phyloP scores from a whole-genome alignment of 495 filamentous ascomycete genomes.

The Aspergillus asperescens region DNA sequence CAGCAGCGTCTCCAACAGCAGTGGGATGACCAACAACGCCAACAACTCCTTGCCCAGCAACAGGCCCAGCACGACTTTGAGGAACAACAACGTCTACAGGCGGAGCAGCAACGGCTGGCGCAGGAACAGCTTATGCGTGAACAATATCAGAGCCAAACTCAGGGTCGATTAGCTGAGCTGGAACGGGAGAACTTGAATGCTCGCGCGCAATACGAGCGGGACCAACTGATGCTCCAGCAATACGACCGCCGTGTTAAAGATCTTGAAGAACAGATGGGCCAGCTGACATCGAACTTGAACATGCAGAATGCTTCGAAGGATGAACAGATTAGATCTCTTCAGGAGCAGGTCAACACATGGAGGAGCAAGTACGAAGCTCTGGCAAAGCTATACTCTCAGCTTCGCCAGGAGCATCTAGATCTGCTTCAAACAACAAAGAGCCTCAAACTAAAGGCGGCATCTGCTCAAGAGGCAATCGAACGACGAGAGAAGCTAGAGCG shows the following conservation, averaged over 20 bases:
- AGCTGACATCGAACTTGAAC: conserved; percentile 75
- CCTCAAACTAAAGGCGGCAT: conserved; percentile 91
- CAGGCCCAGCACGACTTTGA: conserved; percentile 90
- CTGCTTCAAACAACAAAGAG: conserved; percentile 91
- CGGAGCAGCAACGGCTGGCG: conserved; percentile 83
- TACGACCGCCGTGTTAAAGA: conserved; percentile 93
- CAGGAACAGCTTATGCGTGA: conserved; percentile 85
- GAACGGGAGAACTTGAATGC: conserved; percentile 94
- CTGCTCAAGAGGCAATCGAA: conserved; percentile 95
- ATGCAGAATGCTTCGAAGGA: conserved; percentile 86
- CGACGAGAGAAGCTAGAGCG: conserved; percentile 89
- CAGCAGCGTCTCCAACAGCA: conserved; percentile 82
- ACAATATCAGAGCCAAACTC: conserved; percentile 84
- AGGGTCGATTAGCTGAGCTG: conserved; percentile 87
- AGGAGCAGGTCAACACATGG: conserved; percentile 96
- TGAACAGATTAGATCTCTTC: conserved; percentile 85
- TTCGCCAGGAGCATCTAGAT: conserved; percentile 92
- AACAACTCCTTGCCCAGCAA: conserved; percentile 73
- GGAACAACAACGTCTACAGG: conserved; percentile 82
- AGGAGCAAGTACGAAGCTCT: conserved; percentile 92
- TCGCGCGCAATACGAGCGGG: conserved; percentile 89
- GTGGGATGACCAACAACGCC: conserved; percentile 65
- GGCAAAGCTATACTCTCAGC: conserved; percentile 93
- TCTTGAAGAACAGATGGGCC: conserved; percentile 77
- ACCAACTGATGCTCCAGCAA: conserved; percentile 93